Base-by-base conservation (phyloP, 805 yeast genomes). In the Candida coleopterorum region DNA sequence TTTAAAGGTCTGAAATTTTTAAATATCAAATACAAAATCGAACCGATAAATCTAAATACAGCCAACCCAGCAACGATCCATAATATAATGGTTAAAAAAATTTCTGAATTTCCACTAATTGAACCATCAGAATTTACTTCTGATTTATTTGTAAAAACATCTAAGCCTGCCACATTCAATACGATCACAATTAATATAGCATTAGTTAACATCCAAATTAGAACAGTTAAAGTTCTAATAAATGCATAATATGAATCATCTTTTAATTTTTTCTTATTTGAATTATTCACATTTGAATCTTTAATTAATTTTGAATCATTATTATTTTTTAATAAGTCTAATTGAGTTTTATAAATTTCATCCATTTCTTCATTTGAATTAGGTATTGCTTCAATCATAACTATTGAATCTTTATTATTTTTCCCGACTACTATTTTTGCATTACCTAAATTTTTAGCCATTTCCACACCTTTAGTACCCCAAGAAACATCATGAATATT, bases 41-140 rank as follows among this genome's bases (percentile, higher is more conserved):
- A 77, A 1, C 97, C 96, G 18, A 81, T 34, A 46, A 90, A 82
- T 44, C 97, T 69, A 57, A 86, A 81, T 6, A 81, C 72, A 0
- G 97, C 96, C 70, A 87, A 75, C 18, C 81, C 85, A 4, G 96
- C 96, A 29, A 90, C 97, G 25, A 89, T 64, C 96, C 97, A 90
- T 46, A 90, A 67, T 31, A 90, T 81, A 21, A 90, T 86, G 4
- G 93, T 76, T 57, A 90, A 72, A 55, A 87, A 90, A 6, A 79
- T 63, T 26, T 77, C 71, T 1, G 86, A 70, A 57, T 81, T 71
- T 8, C 62, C 52, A 29, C 54, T 47, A 42, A 62, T 50, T n/a
- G 58, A 50, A 2, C 53, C 50, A 15, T 54, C 61, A 14, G 47
- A 43, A 27, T 56, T 56, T 37, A 54, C 58, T 40, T 52, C 52